Evolutionary conservation across 192 early-diverging fungal species (phyloP), one percentile per base, ranked within the genome.

Genomic region (Cetraspora pellucida): DNA sequence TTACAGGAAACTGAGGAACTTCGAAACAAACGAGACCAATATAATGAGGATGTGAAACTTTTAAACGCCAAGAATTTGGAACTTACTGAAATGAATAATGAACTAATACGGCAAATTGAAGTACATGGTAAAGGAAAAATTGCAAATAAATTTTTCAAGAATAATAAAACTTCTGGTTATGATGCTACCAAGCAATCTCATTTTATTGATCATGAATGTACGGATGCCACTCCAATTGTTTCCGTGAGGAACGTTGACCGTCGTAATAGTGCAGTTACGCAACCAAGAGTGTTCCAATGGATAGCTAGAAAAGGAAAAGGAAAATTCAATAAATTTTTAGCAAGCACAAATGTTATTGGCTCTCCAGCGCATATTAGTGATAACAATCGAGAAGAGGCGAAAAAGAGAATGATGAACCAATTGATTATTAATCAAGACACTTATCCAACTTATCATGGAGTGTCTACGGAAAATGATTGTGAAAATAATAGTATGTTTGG

Each of bases 401-500:
- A 28, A 14, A 45, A 50, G 19, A 79, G n/a, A 63, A 60, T 50
- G 37, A 25, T 10, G 2, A 58, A 7, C 7, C 57, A 19, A 19
- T n/a, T 30, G 44, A 0, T 30, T n/a, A 27, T 37, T 28, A 78
- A 69, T 49, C 43, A 37, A 27, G 68, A 77, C 45, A 55, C 23
- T 47, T 37, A 66, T 44, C 67, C 74, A 46, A 55, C 23, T 47
- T 37, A 66, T 44, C 67, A 71, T 10, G 80, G 37, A 37, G 7
- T 37, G 37, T 37, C 37, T 37, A 1, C 7, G 0, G 37, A 6
- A 46, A 67, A 64, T 14, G 71, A 77, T 52, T 30, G 65, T 1
- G 79, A 57, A 43, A 31, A 58, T 2, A 75, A 65, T 52, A 74
- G 59, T 25, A 85, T 94, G 84, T 94, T 94, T 88, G 92, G 92